A percentile compares a stretch with the other conserved stretches of the same genome.
These are phyloP conservation scores for Cicer pinnatifidum DNA, from an alignment of 306 rosid genomes.

Conservation along the genomic window DNA sequence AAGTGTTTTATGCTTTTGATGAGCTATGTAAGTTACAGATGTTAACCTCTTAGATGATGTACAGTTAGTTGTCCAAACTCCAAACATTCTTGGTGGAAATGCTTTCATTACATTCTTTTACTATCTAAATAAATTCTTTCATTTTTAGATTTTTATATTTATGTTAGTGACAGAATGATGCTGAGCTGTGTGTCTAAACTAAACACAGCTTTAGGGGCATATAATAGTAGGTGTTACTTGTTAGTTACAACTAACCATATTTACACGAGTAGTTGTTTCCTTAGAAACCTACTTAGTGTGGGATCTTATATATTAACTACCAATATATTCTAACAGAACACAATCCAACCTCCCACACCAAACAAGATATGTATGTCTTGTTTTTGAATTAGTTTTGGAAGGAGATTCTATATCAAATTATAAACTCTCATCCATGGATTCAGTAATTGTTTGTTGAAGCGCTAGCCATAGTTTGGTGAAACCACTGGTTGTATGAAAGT, in stretches of 20 bases:
- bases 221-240: too few relatives aligned
- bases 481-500: slow-evolving; percentile 9
- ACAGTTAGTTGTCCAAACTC: not conserved
- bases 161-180: not conserved
- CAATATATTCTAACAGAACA: not conserved
- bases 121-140: not conserved
- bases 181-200: not conserved
- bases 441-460: slow-evolving; percentile 21
- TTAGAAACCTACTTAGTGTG: not conserved
- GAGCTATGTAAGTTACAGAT: slow-evolving; percentile 1
- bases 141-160: not conserved
- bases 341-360: too few relatives aligned
- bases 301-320: slow-evolving; percentile 1
- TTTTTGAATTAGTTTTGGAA: slow-evolving; percentile 5
- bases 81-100: not conserved
- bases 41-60: not conserved
- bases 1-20: not conserved
- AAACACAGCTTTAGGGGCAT: not conserved
- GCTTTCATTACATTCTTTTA: too few relatives aligned
- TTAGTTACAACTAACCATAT: too few relatives aligned
- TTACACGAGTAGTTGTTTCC: too few relatives aligned
- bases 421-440: slow-evolving; percentile 17
- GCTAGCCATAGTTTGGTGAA: not conserved
- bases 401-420: slow-evolving; percentile 7
- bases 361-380: not conserved